Base-by-base conservation (phyloP, 2,329 filamentous ascomycete species). In the Fusarium algeriense region DNA sequence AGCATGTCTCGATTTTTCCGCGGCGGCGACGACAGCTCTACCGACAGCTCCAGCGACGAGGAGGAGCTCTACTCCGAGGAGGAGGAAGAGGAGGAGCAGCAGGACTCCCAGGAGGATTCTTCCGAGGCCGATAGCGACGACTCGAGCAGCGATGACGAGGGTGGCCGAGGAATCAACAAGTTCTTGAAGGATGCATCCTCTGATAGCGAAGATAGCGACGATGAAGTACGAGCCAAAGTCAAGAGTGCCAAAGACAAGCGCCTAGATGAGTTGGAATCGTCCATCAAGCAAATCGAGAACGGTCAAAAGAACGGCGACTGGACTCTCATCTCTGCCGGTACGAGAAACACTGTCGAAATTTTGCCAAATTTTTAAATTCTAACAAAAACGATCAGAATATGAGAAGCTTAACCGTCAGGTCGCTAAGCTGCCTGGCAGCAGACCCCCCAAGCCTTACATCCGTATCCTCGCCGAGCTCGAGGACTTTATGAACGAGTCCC, bases 221-320 rank as follows among this genome's bases (percentile, higher is more conserved):
- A 96, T 73, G 95, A 98, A 73, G 89, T 90, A 74, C 90, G 91
- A 73, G 93, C 92, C 78, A 90, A 96, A 77, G 93, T 98, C 79
- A 98, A 97, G 89, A 98, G 94, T 83, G 95, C 95, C 78, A 98
- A 98, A 85, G 94, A 98, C 86, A 99, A 99, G 89, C 90, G 96
- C 70, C 88, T 94, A 74, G 95, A 98, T 79, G 97, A 98, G 83
- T 88, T 99, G 67, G 95, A 99, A 82, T 89, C 90, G 66, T 97
- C 91, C 45, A 93, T 98, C 78, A 92, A 92, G 82, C 85, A 92
- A 79, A 98, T 99, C 79, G 95, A 98, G 81, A 99, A 99, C 85
- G 95, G 93, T 69, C 88, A 96, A 83, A 98, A 97, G 88, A 99
- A 98, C 80, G 94, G 93, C 79, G 96, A 99, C 84, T 99, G 96